These are phyloP conservation scores for Cyclocybe aegerita DNA, from an alignment of 768 basidiomycete genomes.

Conservation along the genomic window DNA sequence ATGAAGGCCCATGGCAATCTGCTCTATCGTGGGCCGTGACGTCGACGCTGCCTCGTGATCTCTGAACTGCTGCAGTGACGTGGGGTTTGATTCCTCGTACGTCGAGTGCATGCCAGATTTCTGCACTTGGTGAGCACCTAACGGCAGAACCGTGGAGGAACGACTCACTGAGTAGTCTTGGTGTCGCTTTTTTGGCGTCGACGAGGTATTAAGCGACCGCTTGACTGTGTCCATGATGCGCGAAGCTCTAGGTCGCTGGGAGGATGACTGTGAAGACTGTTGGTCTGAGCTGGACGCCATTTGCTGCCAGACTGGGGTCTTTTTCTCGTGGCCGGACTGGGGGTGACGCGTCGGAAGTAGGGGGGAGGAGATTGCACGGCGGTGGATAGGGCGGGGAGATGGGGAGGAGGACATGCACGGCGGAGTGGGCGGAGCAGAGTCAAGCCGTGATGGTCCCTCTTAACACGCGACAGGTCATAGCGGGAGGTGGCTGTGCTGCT, in stretches of 20 bases:
- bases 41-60: constrained; percentile 31
- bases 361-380: constrained; percentile 19
- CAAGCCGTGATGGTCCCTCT: not conserved
- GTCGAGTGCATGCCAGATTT: constrained; percentile 30
- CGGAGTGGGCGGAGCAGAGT: constrained; percentile 7
- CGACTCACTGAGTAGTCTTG: constrained; percentile 21
- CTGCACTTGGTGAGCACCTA: constrained; percentile 7
- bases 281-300: constrained; percentile 14
- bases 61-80: constrained; percentile 23
- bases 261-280: constrained; percentile 1
- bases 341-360: constrained; percentile 11
- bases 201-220: constrained; percentile 26
- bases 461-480: constrained; percentile 8
- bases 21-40: constrained; percentile 63
- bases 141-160: not conserved
- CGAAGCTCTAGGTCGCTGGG: constrained; percentile 20
- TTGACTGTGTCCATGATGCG: constrained; percentile 29
- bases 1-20: constrained; percentile 82
- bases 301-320: not conserved
- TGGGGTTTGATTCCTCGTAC: constrained; percentile 19
- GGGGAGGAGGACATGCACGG: constrained; percentile 14
- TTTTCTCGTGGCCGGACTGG: not conserved
- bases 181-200: constrained; percentile 21
- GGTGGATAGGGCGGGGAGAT: constrained; percentile 8
- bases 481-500: constrained; percentile 21